phyloP scores from a whole-genome alignment of 2,329 filamentous ascomycete species.

The Colletotrichum sp. region DNA sequence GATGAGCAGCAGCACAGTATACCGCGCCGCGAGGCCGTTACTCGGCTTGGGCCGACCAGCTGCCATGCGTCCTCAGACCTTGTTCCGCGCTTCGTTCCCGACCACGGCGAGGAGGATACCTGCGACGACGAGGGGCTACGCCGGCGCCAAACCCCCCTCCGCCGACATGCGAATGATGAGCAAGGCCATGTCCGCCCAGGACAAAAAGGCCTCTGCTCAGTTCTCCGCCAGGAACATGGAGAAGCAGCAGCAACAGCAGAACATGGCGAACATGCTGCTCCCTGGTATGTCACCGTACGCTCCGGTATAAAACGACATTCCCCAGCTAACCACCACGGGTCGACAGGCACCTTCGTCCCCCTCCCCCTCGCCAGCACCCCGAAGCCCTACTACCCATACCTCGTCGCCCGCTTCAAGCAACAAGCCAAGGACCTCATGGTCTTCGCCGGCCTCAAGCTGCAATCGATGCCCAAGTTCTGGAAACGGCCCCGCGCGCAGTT shows the following conservation, averaged over 20 bases:
- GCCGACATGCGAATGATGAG: background rate
- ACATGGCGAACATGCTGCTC: background rate
- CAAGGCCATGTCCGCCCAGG: background rate
- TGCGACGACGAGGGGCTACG: background rate
- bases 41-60: background rate
- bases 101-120: conserved; percentile 8
- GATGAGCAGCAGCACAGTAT: background rate
- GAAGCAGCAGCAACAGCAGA: background rate
- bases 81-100: background rate
- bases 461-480: conserved; percentile 50
- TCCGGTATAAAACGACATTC: background rate
- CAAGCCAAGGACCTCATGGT: conserved; percentile 38
- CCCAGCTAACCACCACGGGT: background rate
- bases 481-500: conserved; percentile 49
- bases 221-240: background rate
- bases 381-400: conserved; percentile 37
- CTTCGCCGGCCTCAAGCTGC: conserved; percentile 43
- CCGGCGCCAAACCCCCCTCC: background rate
- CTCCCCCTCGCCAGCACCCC: conserved; percentile 39
- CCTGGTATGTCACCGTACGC: background rate
- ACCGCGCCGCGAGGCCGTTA: conserved; percentile 12
- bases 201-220: background rate
- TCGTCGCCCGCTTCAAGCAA: conserved; percentile 39
- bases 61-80: background rate
- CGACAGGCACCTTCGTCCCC: conserved; percentile 53